These are phyloP conservation scores for Trypanosoma theileri DNA, from an alignment of 208 protist genomes.

Conservation along the genomic window DNA sequence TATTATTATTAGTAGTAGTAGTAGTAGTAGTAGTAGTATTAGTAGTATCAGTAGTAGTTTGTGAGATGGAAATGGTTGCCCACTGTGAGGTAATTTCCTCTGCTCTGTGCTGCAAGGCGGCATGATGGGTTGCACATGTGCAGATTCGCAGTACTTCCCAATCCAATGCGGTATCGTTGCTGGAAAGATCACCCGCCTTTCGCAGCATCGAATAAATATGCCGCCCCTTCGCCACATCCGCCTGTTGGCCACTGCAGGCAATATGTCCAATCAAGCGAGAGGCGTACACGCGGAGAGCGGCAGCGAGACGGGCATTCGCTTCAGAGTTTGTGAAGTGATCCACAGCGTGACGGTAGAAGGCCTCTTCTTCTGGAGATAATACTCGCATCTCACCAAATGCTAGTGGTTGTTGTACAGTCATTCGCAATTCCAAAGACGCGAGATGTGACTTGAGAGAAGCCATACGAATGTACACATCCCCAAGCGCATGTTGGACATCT, in stretches of 20 bases:
- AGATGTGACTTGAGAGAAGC: constrained; percentile 39
- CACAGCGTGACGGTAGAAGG: constrained; percentile 47
- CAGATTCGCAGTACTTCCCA: constrained; percentile 69
- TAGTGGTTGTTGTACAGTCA: constrained; percentile 45
- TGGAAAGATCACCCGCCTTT: constrained; percentile 32
- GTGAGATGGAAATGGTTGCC: not conserved
- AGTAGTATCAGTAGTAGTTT: constrained; percentile 3
- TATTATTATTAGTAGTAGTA: constrained; percentile 7
- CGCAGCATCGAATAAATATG: constrained; percentile 44
- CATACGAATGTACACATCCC: constrained; percentile 64
- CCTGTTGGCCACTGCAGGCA: constrained; percentile 32
- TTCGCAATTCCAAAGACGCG: constrained; percentile 17
- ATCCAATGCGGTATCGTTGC: constrained; percentile 27
- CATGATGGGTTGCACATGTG: constrained; percentile 35
- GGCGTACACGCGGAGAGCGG: constrained; percentile 48
- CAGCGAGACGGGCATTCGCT: constrained; percentile 32
- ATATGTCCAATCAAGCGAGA: constrained; percentile 39
- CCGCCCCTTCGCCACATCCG: constrained; percentile 29
- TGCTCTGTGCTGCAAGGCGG: constrained; percentile 32
- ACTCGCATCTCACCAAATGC: constrained; percentile 38
- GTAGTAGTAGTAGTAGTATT: too few species aligned
- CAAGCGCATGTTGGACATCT: constrained; percentile 49
- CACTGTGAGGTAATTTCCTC: constrained; percentile 35
- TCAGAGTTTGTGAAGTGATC: constrained; percentile 56
- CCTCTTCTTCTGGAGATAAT: constrained; percentile 47